These are phyloP conservation scores for Starmerella scarabaei DNA, from an alignment of 805 yeast species.

Conservation along the genomic window DNA sequence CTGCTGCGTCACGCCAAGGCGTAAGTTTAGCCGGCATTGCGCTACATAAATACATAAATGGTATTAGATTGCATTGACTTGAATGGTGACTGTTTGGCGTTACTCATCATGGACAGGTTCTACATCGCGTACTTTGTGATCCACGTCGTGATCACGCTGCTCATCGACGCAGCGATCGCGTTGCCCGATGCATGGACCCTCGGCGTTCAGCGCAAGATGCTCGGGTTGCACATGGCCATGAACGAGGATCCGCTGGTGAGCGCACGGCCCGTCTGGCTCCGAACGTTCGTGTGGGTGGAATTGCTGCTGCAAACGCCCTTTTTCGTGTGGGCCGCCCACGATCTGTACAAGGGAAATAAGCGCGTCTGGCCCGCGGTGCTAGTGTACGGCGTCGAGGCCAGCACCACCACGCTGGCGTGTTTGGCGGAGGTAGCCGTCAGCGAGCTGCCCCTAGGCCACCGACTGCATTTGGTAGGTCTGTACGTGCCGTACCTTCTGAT, in stretches of 20 bases:
- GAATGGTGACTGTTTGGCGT: too few species aligned
- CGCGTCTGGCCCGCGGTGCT: slow-evolving; percentile 34
- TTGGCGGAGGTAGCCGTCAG: slow-evolving; percentile 25
- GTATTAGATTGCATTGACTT: too few species aligned
- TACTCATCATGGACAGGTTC: slow-evolving; percentile 16
- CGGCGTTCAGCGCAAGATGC: slow-evolving; percentile 36
- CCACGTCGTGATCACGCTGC: slow-evolving; percentile 63
- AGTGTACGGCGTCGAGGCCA: slow-evolving; percentile 72
- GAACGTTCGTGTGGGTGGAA: slow-evolving; percentile 59
- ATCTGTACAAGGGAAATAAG: slow-evolving; percentile 26
- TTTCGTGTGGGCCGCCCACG: slow-evolving; percentile 37
- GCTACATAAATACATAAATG: too few species aligned
- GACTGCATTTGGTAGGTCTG: slow-evolving; percentile 35
- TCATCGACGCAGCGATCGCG: slow-evolving; percentile 62
- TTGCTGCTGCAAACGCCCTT: slow-evolving; percentile 66
- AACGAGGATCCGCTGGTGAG: slow-evolving; percentile 63
- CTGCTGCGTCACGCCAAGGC: slow-evolving; percentile 6
- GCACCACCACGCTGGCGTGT: slow-evolving; percentile 66
- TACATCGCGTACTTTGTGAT: slow-evolving; percentile 31
- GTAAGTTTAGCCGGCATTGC: too few species aligned
- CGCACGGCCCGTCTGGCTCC: slow-evolving; percentile 58
- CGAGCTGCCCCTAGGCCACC: slow-evolving; percentile 29
- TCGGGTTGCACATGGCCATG: slow-evolving; percentile 44
- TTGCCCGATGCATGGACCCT: slow-evolving; percentile 42
- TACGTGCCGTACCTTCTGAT: slow-evolving; percentile 63